phyloP scores from a whole-genome alignment of 768 basidiomycete species.

The Kwoniella newhampshirensis region DNA sequence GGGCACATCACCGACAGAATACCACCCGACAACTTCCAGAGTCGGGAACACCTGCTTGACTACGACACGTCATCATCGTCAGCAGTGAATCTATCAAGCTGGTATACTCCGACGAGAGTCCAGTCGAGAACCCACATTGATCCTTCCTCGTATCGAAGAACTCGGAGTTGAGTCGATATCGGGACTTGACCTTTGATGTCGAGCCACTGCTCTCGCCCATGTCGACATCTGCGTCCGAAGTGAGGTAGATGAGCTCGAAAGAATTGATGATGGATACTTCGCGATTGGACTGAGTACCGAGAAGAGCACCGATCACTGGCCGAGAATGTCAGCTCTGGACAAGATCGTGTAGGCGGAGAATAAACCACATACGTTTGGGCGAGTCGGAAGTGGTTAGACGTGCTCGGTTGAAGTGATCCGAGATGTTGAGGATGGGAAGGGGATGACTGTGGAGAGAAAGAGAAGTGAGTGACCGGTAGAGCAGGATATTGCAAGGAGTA shows the following conservation, averaged over 20 bases:
- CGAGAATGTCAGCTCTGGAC: neutral
- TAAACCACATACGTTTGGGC: conserved; percentile 37
- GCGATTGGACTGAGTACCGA: conserved; percentile 89
- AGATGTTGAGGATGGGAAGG: conserved; percentile 91
- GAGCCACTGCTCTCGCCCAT: conserved; percentile 34
- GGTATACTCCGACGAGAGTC: no score
- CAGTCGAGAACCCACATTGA: conserved; percentile 67
- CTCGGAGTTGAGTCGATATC: conserved; percentile 59
- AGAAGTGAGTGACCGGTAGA: neutral
- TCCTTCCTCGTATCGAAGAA: conserved; percentile 80
- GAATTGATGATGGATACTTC: conserved; percentile 97
- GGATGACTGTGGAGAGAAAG: conserved; percentile 67
- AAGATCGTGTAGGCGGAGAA: conserved; percentile 53
- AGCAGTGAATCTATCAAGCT: neutral
- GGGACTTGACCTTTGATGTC: conserved; percentile 56
- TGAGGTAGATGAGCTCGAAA: conserved; percentile 74
- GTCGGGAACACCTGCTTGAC: conserved; percentile 99
- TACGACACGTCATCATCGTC: conserved; percentile 49
- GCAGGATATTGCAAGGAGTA: neutral
- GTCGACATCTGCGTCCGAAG: conserved; percentile 56
- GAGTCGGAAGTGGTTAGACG: conserved; percentile 67
- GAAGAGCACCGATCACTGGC: conserved; percentile 83
- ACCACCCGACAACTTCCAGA: conserved; percentile 97
- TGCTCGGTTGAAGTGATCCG: conserved; percentile 82
- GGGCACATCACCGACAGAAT: conserved; percentile 77